Conservation (phyloP, 441 rosid species). For the Jatropha multifida region DNA sequence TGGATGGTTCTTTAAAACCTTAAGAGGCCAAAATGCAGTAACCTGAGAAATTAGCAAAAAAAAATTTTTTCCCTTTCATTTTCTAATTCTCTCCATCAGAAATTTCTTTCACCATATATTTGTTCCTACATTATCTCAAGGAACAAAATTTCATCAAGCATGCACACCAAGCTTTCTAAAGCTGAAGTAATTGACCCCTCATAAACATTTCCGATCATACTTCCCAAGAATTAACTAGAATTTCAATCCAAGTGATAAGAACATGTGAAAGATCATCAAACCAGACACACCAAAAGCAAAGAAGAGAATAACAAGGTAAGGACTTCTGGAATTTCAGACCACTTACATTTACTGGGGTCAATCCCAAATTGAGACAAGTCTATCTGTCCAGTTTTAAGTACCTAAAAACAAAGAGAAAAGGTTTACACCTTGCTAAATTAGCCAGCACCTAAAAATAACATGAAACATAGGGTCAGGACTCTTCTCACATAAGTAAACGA, state of each 20-base stretch:
- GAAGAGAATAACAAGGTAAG: slow-evolving; percentile 1
- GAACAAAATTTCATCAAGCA: neutral
- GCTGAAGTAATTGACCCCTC: neutral
- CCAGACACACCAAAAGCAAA: neutral
- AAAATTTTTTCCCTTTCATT: neutral
- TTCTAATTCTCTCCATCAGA: neutral
- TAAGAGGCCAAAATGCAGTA: neutral
- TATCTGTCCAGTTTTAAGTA: slow-evolving; percentile 90
- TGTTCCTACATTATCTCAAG: neutral
- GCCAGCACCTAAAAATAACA: slow-evolving; percentile 13
- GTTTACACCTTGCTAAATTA: slow-evolving; percentile 14
- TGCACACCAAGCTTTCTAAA: neutral
- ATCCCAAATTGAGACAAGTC: slow-evolving; percentile 94
- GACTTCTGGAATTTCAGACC: slow-evolving; percentile 8
- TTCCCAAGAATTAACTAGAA: neutral
- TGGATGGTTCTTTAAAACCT: no score
- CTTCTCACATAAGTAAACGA: slow-evolving; percentile 84
- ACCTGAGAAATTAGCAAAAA: neutral
- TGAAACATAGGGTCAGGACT: neutral
- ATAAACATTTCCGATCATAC: no score
- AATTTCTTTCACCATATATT: neutral
- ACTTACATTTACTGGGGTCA: slow-evolving; percentile 88
- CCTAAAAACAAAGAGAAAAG: slow-evolving; percentile 43
- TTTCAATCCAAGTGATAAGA: neutral
- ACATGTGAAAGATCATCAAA: neutral